Evolutionary conservation across 2,329 filamentous ascomycete genomes (phyloP), one percentile per base, ranked within the genome.

Genomic region (Xenoacremonium recifei): DNA sequence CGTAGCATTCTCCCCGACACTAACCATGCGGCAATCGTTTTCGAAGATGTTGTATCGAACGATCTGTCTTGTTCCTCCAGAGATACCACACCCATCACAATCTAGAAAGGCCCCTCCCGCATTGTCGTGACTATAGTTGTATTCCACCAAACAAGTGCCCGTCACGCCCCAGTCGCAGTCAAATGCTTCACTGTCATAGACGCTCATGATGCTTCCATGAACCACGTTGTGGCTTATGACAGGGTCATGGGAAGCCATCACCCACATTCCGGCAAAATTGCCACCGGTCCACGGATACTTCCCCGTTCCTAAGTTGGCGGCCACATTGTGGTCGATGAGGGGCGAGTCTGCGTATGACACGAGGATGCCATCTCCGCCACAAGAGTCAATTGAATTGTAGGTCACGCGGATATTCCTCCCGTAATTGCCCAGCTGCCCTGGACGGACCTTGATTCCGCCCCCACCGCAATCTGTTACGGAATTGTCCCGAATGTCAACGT

Each of bases 261-360:
- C 54, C 54, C 54, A 57, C 35, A 57, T 57, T 11, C 54, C 54
- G 13, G 54, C 54, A 31, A 57, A 57, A 40, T 56, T 57, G 39
- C 54, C 54, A 7, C 54, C 53, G 4, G 53, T 55, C 31, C 39
- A 57, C 12, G 53, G 53, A 21, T 57, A 57, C n/a, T 50, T 49
- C 2, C 54, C 54, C 2, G 36, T 50, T 23, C 54, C 54, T 5
- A 57, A 46, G 30, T 54, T 45, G 5, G 47, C 45, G 9, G 53
- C 53, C 9, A 43, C 31, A 33, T 57, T 57, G 34, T 51, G 40
- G 43, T 57, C 54, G 25, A 57, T 44, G 16, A 54, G 41, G 4
- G 54, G 48, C 21, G 39, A 20, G 11, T 51, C 38, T 39, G 47
- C 44, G 30, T 49, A 56, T 1, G 53, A 54, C 13, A 55, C 39